Evolutionary conservation across 371 early-diverging fungal genomes (phyloP).

Genomic region (Funneliformis caledonium): DNA sequence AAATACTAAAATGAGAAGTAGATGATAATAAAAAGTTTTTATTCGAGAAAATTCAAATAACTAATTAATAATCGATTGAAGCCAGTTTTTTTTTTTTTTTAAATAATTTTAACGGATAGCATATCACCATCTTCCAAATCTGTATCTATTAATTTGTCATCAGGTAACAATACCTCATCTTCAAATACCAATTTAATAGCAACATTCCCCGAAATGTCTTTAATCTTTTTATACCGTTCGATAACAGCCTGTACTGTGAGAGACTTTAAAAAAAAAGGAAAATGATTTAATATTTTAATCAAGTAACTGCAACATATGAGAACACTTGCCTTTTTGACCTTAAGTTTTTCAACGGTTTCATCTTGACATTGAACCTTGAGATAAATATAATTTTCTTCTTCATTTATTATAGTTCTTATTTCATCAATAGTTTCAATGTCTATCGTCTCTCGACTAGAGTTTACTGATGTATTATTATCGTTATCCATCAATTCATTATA

Average conservation of each 20-base stretch:
- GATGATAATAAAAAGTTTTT: background rate
- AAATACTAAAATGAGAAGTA: background rate
- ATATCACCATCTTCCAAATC: constrained; percentile 43
- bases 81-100: background rate
- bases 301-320: background rate
- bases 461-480: background rate
- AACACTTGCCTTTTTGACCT: constrained; percentile 37
- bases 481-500: too few species aligned
- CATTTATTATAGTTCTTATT: background rate
- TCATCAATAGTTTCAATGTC: background rate
- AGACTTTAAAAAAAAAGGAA: background rate
- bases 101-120: constrained; percentile 28
- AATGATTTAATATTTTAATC: background rate
- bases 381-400: constrained; percentile 26
- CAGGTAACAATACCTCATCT: constrained; percentile 18
- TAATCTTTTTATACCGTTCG: constrained; percentile 8
- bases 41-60: background rate
- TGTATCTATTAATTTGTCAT: constrained; percentile 33
- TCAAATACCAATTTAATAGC: constrained; percentile 36
- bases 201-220: background rate
- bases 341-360: constrained; percentile 39
- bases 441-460: background rate
- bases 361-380: constrained; percentile 30
- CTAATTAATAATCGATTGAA: background rate
- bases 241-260: constrained; percentile 38